phyloP scores from a whole-genome alignment of 768 basidiomycete species.

The Auricularia sp. region DNA sequence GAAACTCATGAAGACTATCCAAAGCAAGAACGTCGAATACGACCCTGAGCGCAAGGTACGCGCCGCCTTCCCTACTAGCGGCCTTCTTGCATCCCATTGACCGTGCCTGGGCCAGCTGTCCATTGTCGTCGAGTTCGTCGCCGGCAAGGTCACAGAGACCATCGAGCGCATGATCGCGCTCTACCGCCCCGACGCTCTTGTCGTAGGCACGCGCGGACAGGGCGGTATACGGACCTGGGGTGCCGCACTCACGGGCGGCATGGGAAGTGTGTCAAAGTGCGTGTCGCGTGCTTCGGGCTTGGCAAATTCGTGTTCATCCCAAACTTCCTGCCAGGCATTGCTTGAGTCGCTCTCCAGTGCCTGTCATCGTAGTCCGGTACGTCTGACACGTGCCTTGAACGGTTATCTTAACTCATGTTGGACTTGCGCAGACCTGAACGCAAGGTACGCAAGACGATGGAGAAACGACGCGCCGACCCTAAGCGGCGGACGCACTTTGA shows the following conservation, averaged over 20 bases:
- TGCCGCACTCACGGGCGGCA: constrained; percentile 39
- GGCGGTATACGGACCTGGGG: constrained; percentile 44
- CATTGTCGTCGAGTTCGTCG: constrained; percentile 87
- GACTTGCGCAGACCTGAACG: constrained; percentile 45
- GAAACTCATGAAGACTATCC: constrained; percentile 67
- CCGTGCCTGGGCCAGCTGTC: constrained; percentile 43
- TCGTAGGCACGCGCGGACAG: constrained; percentile 83
- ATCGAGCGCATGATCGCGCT: constrained; percentile 88
- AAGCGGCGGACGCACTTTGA: constrained; percentile 81
- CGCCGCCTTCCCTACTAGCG: background rate
- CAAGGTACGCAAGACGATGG: constrained; percentile 73
- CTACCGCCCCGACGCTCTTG: constrained; percentile 83
- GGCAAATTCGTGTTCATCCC: background rate
- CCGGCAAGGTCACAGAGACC: constrained; percentile 79
- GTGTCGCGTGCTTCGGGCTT: constrained; percentile 4
- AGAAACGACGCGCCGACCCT: constrained; percentile 80
- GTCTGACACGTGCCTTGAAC: background rate
- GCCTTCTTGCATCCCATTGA: background rate
- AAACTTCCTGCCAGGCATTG: constrained; percentile 46
- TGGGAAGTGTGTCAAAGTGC: constrained; percentile 54
- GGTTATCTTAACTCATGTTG: too few relatives aligned
- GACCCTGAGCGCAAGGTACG: constrained; percentile 67
- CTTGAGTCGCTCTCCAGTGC: constrained; percentile 86
- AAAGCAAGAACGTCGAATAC: constrained; percentile 67
- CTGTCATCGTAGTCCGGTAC: constrained; percentile 82